Evolutionary conservation across 2,329 filamentous ascomycete species (phyloP).

Genomic region (Talaromyces sp.): DNA sequence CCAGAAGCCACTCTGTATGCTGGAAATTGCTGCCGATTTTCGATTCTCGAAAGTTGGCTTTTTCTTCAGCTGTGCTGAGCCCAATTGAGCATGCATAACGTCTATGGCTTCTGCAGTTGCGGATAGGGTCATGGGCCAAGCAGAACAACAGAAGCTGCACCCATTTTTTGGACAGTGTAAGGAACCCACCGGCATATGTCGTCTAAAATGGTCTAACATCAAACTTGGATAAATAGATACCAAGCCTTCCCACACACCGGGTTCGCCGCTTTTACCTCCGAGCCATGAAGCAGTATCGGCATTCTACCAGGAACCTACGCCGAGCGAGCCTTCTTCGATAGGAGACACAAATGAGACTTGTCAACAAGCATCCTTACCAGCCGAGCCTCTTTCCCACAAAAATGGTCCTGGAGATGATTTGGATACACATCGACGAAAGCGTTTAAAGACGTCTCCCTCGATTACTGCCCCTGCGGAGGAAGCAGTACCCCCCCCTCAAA

Average conservation of each 20-base stretch:
- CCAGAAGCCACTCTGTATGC: background rate
- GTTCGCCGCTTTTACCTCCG: background rate
- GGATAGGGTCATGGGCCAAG: conserved; percentile 34
- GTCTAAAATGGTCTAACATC: background rate
- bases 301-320: background rate
- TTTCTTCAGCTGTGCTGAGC: background rate
- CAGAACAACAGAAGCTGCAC: conserved; percentile 34
- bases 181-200: conserved; percentile 1
- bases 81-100: conserved; percentile 16
- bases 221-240: background rate
- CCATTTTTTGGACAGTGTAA: conserved; percentile 39
- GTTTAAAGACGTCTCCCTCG: conserved; percentile 23
- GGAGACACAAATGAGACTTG: background rate
- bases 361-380: conserved; percentile 2
- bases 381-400: conserved; percentile 1
- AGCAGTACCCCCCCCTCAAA: background rate
- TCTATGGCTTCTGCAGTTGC: conserved; percentile 22
- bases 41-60: background rate
- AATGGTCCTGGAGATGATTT: conserved; percentile 25
- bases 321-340: background rate
- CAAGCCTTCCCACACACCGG: background rate
- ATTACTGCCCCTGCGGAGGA: background rate
- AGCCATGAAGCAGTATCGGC: background rate
- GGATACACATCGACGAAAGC: conserved; percentile 30
- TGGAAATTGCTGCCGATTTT: background rate